A percentile compares a stretch with the other conserved stretches of the same genome.
phyloP scores from a whole-genome alignment of 169 alveolate species.

The Babesia caballi region DNA sequence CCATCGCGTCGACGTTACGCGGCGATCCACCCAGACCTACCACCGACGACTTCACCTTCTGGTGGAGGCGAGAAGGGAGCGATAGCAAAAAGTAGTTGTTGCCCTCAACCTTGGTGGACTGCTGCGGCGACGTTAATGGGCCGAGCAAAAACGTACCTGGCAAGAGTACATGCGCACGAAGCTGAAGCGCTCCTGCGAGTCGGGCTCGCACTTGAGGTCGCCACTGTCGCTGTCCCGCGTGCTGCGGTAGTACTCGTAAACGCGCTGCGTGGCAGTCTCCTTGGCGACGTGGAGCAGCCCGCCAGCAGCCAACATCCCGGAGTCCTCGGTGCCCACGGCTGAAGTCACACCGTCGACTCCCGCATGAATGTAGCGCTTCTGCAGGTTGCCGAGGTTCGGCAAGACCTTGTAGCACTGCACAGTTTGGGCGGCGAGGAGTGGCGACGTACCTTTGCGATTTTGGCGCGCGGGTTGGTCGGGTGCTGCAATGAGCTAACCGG shows the following conservation, averaged over 20 bases:
- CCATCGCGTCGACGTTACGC: slow-evolving; percentile 4
- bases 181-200: slow-evolving; percentile 15
- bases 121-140: background rate
- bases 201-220: background rate
- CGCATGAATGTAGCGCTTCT: slow-evolving; percentile 61
- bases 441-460: slow-evolving; percentile 46
- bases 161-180: slow-evolving; percentile 59
- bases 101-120: slow-evolving; percentile 37
- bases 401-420: slow-evolving; percentile 43
- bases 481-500: slow-evolving; percentile 12
- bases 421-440: background rate
- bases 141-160: slow-evolving; percentile 32
- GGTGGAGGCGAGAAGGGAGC: slow-evolving; percentile 30
- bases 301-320: slow-evolving; percentile 43
- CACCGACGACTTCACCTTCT: background rate
- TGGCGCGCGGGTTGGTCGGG: slow-evolving; percentile 47
- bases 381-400: slow-evolving; percentile 56
- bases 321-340: slow-evolving; percentile 1
- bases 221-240: background rate
- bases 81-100: slow-evolving; percentile 52
- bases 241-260: slow-evolving; percentile 44
- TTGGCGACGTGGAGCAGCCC: slow-evolving; percentile 46
- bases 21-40: background rate
- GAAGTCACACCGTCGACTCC: slow-evolving; percentile 59
- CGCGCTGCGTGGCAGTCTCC: slow-evolving; percentile 57